phyloP scores from a whole-genome alignment of 2,329 filamentous ascomycete genomes.

The Alternaria sp. region DNA sequence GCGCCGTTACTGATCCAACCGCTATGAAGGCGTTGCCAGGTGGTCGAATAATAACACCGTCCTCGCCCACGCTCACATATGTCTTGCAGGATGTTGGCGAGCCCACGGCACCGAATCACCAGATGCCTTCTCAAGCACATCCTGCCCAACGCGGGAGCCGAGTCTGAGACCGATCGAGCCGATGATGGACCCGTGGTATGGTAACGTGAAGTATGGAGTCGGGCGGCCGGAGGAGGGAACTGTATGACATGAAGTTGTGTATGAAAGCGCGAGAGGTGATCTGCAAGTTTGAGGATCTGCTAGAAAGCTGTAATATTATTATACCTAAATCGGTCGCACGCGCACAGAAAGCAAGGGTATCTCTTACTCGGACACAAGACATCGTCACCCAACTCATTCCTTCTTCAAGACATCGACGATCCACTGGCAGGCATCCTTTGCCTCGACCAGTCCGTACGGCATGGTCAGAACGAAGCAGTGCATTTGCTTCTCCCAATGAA shows the following conservation, averaged over 20 bases:
- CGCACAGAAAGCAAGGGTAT: constrained; percentile 4
- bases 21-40: not conserved
- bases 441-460: constrained; percentile 57
- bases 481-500: constrained; percentile 67
- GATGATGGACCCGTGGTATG: not conserved
- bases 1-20: not conserved
- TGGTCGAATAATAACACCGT: not conserved
- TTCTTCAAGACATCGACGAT: constrained; percentile 48
- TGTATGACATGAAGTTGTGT: not conserved
- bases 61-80: not conserved
- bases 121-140: not conserved
- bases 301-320: not conserved
- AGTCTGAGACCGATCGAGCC: not conserved
- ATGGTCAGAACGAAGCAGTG: constrained; percentile 64
- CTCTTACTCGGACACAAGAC: not conserved
- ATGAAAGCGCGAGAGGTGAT: not conserved
- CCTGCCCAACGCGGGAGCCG: not conserved
- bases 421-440: constrained; percentile 56
- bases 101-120: not conserved
- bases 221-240: not conserved
- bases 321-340: not conserved
- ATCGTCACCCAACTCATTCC: constrained; percentile 14
- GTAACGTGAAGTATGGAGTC: not conserved
- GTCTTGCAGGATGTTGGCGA: not conserved
- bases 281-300: not conserved